phyloP scores from a whole-genome alignment of 2,329 filamentous ascomycete genomes.

The Falciphora oryzae region DNA sequence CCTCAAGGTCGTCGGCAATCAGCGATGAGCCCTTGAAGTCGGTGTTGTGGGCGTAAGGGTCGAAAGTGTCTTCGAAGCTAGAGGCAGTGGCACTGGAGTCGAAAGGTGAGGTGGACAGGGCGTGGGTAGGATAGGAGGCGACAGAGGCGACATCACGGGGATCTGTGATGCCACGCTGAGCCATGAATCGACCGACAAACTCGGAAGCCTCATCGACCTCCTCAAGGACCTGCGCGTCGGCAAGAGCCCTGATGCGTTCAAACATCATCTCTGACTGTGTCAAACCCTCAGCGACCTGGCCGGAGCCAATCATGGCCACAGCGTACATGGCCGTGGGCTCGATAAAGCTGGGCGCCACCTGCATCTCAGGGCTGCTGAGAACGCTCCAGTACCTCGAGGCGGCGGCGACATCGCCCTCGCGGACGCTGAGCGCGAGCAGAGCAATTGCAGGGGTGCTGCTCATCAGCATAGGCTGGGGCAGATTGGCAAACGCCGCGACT shows the following conservation, averaged over 20 bases:
- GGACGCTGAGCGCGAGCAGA: constrained; percentile 80
- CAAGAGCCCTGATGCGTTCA: constrained; percentile 65
- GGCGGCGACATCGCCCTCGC: constrained; percentile 69
- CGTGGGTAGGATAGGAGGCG: constrained; percentile 37
- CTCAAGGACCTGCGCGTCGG: constrained; percentile 54
- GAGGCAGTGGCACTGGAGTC: constrained; percentile 51
- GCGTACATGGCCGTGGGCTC: constrained; percentile 89
- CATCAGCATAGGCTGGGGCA: constrained; percentile 46
- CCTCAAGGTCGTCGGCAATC: constrained; percentile 87
- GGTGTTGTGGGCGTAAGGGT: constrained; percentile 84
- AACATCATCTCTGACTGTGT: constrained; percentile 81
- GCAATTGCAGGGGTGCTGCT: constrained; percentile 63
- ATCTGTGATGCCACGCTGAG: constrained; percentile 46
- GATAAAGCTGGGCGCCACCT: constrained; percentile 61
- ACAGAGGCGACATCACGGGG: constrained; percentile 47
- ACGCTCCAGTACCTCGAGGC: constrained; percentile 78
- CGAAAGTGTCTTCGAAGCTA: constrained; percentile 73
- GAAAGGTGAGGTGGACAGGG: constrained; percentile 45
- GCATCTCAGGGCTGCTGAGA: constrained; percentile 56
- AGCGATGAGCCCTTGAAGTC: constrained; percentile 90
- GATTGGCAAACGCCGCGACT: constrained; percentile 55
- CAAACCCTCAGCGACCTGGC: constrained; percentile 76
- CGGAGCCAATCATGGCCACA: constrained; percentile 79
- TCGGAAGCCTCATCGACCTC: constrained; percentile 85
- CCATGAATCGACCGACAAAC: constrained; percentile 57